These are phyloP conservation scores for Heritiera littoralis DNA, from an alignment of 345 rosid genomes.

Conservation along the genomic window DNA sequence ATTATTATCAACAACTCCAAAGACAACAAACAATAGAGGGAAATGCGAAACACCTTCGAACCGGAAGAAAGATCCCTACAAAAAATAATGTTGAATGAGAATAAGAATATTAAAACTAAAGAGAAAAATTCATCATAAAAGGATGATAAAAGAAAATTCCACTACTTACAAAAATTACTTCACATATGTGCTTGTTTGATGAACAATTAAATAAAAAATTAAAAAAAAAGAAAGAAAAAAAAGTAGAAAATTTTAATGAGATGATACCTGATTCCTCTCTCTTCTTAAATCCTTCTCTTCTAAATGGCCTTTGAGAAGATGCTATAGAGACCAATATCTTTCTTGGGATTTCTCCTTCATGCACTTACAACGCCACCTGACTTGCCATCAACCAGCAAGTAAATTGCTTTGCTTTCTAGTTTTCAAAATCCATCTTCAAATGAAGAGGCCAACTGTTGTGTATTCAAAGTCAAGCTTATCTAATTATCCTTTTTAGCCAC, in stretches of 20 bases:
- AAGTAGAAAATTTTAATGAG: background rate
- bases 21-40: background rate
- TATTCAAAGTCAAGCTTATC: background rate
- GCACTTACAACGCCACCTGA: background rate
- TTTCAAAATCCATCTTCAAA: background rate
- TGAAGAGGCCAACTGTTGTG: background rate
- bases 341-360: background rate
- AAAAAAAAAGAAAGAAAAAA: too few species aligned
- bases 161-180: background rate
- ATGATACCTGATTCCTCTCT: background rate
- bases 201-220: too few species aligned
- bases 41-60: background rate
- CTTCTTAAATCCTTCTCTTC: background rate
- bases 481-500: background rate
- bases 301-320: background rate
- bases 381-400: background rate
- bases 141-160: too few species aligned
- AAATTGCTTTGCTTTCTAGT: background rate
- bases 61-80: background rate
- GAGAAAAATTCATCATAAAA: too few species aligned
- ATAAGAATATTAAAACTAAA: too few species aligned
- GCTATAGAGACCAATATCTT: background rate
- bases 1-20: background rate
- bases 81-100: background rate
- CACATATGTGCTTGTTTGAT: too few species aligned